phyloP scores from a whole-genome alignment of 495 filamentous ascomycete genomes.

The Terfezia claveryi region DNA sequence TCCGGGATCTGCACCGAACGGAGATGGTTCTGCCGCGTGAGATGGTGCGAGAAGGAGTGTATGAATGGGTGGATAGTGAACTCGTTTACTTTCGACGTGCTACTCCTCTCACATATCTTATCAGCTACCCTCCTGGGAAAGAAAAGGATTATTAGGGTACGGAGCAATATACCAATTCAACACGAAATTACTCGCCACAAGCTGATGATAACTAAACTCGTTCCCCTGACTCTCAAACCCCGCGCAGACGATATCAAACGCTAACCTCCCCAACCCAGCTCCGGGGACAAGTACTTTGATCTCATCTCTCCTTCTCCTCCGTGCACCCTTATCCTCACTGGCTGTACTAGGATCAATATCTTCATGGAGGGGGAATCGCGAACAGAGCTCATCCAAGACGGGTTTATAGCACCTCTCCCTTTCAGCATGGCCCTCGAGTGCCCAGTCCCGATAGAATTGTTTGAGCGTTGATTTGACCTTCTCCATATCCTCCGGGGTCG shows the following conservation, averaged over 20 bases:
- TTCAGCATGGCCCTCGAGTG: slow-evolving; percentile 49
- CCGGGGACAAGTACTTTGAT: slow-evolving; percentile 68
- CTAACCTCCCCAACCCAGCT: slow-evolving; percentile 66
- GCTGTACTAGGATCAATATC: slow-evolving; percentile 27
- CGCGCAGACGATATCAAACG: slow-evolving; percentile 58
- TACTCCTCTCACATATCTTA: too few relatives aligned
- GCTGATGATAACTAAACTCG: slow-evolving; percentile 85
- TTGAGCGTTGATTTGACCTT: slow-evolving; percentile 78
- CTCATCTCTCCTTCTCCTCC: slow-evolving; percentile 11
- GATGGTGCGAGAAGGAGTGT: slow-evolving; percentile 27
- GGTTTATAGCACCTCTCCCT: slow-evolving; percentile 53
- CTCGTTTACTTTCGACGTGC: slow-evolving; percentile 2
- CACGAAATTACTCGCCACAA: slow-evolving; percentile 68
- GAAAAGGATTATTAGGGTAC: not conserved
- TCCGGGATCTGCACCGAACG: slow-evolving; percentile 23
- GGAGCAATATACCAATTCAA: slow-evolving; percentile 35
- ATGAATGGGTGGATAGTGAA: slow-evolving; percentile 25
- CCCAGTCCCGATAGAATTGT: slow-evolving; percentile 94
- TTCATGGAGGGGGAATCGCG: slow-evolving; percentile 1
- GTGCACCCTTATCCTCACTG: slow-evolving; percentile 13
- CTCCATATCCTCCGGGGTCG: slow-evolving; percentile 51
- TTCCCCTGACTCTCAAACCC: slow-evolving; percentile 50
- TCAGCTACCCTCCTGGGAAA: not conserved
- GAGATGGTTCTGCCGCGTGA: slow-evolving; percentile 21
- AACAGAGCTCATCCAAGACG: slow-evolving; percentile 36